Conservation (phyloP, 495 filamentous ascomycete species). For the Penicillium cataractarum region DNA sequence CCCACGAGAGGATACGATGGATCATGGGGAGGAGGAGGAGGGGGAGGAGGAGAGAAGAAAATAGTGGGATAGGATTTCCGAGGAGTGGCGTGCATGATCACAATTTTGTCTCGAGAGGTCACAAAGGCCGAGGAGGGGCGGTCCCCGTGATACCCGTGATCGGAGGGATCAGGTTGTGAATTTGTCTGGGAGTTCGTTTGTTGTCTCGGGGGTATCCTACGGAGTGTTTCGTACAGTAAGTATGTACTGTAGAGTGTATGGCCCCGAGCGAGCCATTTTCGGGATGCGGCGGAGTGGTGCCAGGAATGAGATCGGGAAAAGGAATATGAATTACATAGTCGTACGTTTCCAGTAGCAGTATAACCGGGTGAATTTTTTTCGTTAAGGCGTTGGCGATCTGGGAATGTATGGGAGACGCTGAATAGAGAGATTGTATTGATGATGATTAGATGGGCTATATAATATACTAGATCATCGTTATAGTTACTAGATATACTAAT, state of each 20-base stretch:
- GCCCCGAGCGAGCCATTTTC: conserved; percentile 25
- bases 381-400: not conserved
- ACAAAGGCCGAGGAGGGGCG: conserved; percentile 1
- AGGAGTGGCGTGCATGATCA: conserved; percentile 9
- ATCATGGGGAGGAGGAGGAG: too few relatives aligned
- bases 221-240: not conserved
- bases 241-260: too few relatives aligned
- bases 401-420: not conserved
- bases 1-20: too few relatives aligned
- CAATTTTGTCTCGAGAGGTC: not conserved
- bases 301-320: conserved; percentile 31
- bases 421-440: not conserved
- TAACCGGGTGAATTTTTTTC: too few relatives aligned
- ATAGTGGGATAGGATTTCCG: not conserved
- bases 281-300: conserved; percentile 28
- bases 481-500: too few relatives aligned
- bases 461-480: not conserved
- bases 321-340: conserved; percentile 4
- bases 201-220: not conserved
- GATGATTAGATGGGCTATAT: not conserved
- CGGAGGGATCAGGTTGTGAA: conserved; percentile 4
- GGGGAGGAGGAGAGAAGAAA: too few relatives aligned
- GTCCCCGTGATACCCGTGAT: not conserved
- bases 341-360: too few relatives aligned
- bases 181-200: not conserved